phyloP scores from a whole-genome alignment of 805 yeast species.

The Candida argentea region DNA sequence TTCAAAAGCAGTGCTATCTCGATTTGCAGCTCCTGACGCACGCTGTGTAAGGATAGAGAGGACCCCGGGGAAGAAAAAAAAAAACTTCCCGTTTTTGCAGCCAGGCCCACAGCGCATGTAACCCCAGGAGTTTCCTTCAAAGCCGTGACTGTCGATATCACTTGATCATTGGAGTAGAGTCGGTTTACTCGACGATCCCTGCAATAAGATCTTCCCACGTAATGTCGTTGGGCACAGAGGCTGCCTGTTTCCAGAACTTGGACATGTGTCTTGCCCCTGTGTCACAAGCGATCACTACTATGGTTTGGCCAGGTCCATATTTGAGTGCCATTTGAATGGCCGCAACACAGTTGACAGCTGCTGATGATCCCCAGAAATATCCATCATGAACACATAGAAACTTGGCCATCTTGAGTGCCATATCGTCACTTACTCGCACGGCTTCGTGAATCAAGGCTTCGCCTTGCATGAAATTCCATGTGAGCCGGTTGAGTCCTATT shows the following conservation, averaged over 20 bases:
- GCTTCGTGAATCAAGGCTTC: conserved; percentile 68
- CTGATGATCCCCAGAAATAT: conserved; percentile 80
- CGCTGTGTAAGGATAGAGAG: too few species aligned
- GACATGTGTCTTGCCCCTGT: conserved; percentile 85
- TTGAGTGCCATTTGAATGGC: conserved; percentile 48
- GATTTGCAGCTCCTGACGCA: too few species aligned
- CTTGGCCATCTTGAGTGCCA: conserved; percentile 85
- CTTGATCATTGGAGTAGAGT: conserved; percentile 1
- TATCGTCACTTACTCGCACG: conserved; percentile 64
- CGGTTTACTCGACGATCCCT: neutral
- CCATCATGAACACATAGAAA: conserved; percentile 77
- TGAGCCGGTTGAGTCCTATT: conserved; percentile 80
- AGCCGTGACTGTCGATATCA: neutral
- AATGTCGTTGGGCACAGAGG: conserved; percentile 23
- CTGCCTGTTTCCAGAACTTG: conserved; percentile 81
- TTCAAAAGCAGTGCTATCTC: too few species aligned
- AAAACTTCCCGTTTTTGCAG: too few species aligned
- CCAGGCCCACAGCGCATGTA: too few species aligned
- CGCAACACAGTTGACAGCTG: conserved; percentile 92
- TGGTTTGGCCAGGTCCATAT: conserved; percentile 46
- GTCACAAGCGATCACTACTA: conserved; percentile 86
- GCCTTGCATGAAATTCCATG: conserved; percentile 69
- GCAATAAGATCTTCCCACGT: conserved; percentile 24
- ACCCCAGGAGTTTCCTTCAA: too few species aligned
- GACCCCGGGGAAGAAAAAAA: too few species aligned